Percentiles rank a stretch among this genome's conserved stretches.
Evolutionary conservation across 2,329 filamentous ascomycete species (phyloP).

Genomic region (Pseudogymnoascus sp.): DNA sequence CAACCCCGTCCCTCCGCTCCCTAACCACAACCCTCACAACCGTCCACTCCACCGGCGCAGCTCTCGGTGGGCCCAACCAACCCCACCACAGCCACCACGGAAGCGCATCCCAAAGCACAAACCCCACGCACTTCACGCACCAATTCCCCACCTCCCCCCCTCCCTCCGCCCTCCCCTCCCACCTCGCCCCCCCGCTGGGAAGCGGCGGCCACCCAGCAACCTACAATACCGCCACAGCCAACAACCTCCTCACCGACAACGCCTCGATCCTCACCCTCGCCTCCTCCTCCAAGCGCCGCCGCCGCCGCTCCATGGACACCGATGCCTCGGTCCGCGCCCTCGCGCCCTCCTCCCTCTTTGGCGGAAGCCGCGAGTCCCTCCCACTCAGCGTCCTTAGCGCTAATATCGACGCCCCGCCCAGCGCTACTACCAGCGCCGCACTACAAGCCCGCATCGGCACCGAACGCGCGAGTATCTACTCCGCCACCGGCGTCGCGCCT

Average conservation of each 20-base stretch:
- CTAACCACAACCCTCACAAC: conserved; percentile 78
- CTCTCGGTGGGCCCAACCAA: conserved; percentile 44
- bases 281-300: conserved; percentile 69
- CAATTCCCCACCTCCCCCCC: conserved; percentile 56
- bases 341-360: conserved; percentile 75
- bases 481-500: conserved; percentile 58
- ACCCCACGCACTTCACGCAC: conserved; percentile 51
- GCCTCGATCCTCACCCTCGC: conserved; percentile 79
- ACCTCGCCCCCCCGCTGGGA: conserved; percentile 46
- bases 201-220: conserved; percentile 52
- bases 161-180: conserved; percentile 63
- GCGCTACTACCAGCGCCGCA: conserved; percentile 41
- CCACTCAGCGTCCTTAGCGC: conserved; percentile 70
- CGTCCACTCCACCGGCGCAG: conserved; percentile 61
- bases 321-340: conserved; percentile 77
- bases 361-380: conserved; percentile 70
- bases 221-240: conserved; percentile 70
- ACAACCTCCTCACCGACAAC: conserved; percentile 75
- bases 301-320: conserved; percentile 73
- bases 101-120: conserved; percentile 23
- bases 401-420: conserved; percentile 49
- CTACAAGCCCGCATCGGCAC: conserved; percentile 43
- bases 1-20: conserved; percentile 70
- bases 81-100: conserved; percentile 32
- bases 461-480: conserved; percentile 77